A percentile compares a stretch with the other conserved stretches of the same genome.
These are phyloP conservation scores for Obba rivulosa DNA, from an alignment of 768 basidiomycete species.

Conservation along the genomic window DNA sequence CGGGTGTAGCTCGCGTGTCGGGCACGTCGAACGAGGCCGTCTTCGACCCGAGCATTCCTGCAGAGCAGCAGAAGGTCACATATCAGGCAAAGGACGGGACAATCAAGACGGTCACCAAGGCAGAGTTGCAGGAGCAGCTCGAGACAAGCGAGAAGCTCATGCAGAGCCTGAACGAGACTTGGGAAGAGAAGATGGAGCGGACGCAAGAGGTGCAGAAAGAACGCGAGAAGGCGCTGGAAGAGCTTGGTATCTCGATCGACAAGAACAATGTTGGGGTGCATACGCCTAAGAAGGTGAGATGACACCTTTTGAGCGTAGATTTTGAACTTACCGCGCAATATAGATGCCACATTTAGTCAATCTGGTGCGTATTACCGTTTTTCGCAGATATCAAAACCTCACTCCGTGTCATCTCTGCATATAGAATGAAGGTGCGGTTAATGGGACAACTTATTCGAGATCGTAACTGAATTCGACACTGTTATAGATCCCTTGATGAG, in stretches of 20 bases:
- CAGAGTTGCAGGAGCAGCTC: constrained; percentile 95
- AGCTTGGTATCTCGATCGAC: constrained; percentile 95
- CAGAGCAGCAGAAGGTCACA: constrained; percentile 92
- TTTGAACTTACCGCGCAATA: not conserved
- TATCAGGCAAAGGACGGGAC: constrained; percentile 91
- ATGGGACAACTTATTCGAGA: too few species aligned
- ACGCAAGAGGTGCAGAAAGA: constrained; percentile 96
- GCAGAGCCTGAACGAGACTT: constrained; percentile 90
- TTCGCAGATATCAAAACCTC: not conserved
- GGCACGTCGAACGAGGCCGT: constrained; percentile 63
- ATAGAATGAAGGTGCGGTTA: constrained; percentile 64
- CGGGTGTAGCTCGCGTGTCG: constrained; percentile 61
- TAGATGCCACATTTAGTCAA: constrained; percentile 95
- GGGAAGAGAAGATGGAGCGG: constrained; percentile 90
- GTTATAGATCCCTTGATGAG: constrained; percentile 87
- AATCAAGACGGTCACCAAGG: constrained; percentile 93
- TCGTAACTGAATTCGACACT: not conserved
- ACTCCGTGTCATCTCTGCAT: constrained; percentile 1
- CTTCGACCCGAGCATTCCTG: constrained; percentile 85
- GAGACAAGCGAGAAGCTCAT: constrained; percentile 93
- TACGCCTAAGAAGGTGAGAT: constrained; percentile 84
- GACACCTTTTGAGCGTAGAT: not conserved
- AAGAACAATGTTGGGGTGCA: constrained; percentile 96
- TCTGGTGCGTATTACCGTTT: constrained; percentile 52
- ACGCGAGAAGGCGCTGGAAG: constrained; percentile 95